Base-by-base conservation (phyloP, 345 rosid species). In the Camelina sativa region DNA sequence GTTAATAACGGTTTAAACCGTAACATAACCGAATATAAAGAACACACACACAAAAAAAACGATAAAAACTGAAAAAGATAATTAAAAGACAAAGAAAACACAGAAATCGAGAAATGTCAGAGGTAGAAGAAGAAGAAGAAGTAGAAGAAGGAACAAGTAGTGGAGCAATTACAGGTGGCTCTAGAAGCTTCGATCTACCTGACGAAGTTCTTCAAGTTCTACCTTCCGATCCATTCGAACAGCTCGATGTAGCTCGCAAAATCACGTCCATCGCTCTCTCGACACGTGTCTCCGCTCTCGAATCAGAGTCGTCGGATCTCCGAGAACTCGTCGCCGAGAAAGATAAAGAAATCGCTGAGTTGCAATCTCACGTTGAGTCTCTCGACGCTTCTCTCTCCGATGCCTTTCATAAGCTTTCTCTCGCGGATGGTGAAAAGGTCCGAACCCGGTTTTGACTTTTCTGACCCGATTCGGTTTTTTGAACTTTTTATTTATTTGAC, bases 191-290 rank as follows among this genome's bases (percentile, higher is more conserved):
- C 85, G 93, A 86, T 32, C 91, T 94, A 52, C 93, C 95, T 75
- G 89, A 90, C 34, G 98, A 88, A 78, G 76, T 94, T 0, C 72
- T 91, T 71, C 75, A 76, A 76, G 80, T 86, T 8, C 61, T 94
- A 71, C 98, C 98, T n/a, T 78, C 95, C 7, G 97, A 94, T 88
- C 98, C 97, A 0, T 94, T 87, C 76, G 89, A 91, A 19, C 98
- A 94, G 69, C 95, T 94, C 13, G 98, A 94, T 76, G 89, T 94
- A 77, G 98, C 98, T 44, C 97, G 98, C 55, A 94, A 91, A 47
- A 94, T 91, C 91, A 94, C 97, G 15, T 94, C 98, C 76, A 76
- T 94, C 70, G 98, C 98, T 19, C 89, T 94, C 73, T 79, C 96
- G 20, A 79, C 96, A 28, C 97, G 98, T 63, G 88, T 94, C 82